A percentile compares a stretch with the other conserved stretches of the same genome.
Conservation (phyloP, 371 early-diverging fungal genomes). For the Syncephalastrum racemosum region DNA sequence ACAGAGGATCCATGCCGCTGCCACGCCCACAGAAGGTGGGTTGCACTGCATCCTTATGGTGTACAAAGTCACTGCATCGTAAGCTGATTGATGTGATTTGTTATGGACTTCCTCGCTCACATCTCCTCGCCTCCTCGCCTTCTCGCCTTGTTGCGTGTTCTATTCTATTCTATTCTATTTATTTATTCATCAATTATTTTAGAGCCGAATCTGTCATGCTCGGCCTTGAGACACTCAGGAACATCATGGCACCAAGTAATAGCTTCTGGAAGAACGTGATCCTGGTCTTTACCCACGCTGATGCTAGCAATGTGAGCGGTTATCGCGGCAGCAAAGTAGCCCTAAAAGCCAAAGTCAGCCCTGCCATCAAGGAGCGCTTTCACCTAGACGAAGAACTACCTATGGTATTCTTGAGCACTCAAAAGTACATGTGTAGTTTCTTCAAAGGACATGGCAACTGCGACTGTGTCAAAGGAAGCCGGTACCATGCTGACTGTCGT, state of each 20-base stretch:
- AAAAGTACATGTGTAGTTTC: constrained; percentile 33
- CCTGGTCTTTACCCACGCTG: constrained; percentile 45
- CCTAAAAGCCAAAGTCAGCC: constrained; percentile 27
- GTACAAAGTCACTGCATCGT: constrained; percentile 22
- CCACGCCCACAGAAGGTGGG: constrained; percentile 7
- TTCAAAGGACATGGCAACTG: constrained; percentile 38
- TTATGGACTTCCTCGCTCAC: too few relatives aligned
- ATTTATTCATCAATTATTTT: not conserved
- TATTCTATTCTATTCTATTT: not conserved
- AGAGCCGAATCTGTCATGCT: constrained; percentile 34
- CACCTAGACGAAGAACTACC: constrained; percentile 26
- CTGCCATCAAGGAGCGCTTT: constrained; percentile 24
- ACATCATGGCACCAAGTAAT: constrained; percentile 15
- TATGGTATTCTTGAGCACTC: constrained; percentile 44
- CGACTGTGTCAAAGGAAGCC: constrained; percentile 37
- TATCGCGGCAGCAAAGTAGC: constrained; percentile 30
- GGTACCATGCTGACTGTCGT: constrained; percentile 39
- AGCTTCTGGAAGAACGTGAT: constrained; percentile 41
- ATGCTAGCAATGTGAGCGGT: constrained; percentile 16
- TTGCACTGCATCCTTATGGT: constrained; percentile 17
- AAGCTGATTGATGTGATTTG: constrained; percentile 6
- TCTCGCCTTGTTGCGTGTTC: too few relatives aligned
- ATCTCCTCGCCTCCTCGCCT: too few relatives aligned
- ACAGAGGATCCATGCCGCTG: constrained; percentile 21
- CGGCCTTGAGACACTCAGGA: constrained; percentile 22